Evolutionary conservation across 2,329 filamentous ascomycete species (phyloP), one percentile per base, ranked within the genome.

Genomic region (Metarhizium guizhouense): DNA sequence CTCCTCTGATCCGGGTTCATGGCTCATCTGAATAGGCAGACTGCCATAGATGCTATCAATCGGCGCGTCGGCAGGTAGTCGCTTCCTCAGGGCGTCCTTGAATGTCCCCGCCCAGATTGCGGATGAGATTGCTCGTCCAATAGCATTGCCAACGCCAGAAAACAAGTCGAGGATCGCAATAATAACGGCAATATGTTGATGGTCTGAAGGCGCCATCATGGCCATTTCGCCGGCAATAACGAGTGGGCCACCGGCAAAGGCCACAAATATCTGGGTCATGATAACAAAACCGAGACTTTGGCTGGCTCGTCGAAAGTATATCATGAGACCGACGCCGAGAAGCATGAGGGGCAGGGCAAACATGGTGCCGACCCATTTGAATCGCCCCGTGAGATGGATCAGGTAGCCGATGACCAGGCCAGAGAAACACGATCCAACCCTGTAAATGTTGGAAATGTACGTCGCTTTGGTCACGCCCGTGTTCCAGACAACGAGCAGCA

Each of bases 61-160:
- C 32, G 32, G 32, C 32, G 10, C 32, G 10, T 11, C 32, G 10
- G 10, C 32, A 7, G 82, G 82, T 0, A 85, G 72, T 58, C 81
- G 76, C 50, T 68, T 63, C 25, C 62, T 62, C 14, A 86, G 72
- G 6, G 76, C 76, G 20, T 71, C 68, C 6, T 76, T 78, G 62
- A 88, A 80, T 1, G 79, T 76, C 58, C 78, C 75, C 0, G 79
- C 81, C 84, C 84, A 88, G 58, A 88, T 81, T 6, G 84, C 83
- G 0, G 77, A 78, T 1, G 84, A 78, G 52, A 88, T 76, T 7
- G 83, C 78, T 2, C 74, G 75, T 1, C 83, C 84, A 6, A 85
- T 71, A 1, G 82, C 81, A n/a, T 76, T 77, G 49, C 84, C 85
- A 57, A 87, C 76, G 57, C 78, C 79, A 58, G 80, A 75, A 38